A percentile compares a stretch with the other conserved stretches of the same genome.
Evolutionary conservation across 2,329 filamentous ascomycete genomes (phyloP).

Genomic region (Aspergillus candidus): DNA sequence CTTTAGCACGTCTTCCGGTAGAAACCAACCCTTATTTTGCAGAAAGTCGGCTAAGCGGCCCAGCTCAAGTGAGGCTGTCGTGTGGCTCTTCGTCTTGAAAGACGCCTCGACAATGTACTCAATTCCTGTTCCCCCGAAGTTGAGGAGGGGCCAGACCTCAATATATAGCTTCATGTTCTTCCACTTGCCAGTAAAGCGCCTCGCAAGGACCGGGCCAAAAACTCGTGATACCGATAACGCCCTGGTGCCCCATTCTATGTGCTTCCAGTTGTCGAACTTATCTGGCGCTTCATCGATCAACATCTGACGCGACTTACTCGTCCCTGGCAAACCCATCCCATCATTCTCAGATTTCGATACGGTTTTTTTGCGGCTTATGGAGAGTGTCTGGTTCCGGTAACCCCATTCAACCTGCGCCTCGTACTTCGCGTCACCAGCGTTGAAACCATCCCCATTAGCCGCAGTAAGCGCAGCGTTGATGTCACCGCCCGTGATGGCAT

Average conservation of each 20-base stretch:
- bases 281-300: constrained; percentile 22
- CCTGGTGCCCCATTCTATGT: constrained; percentile 17
- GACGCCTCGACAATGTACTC: constrained; percentile 11
- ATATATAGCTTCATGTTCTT: constrained; percentile 24
- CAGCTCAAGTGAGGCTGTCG: constrained; percentile 6
- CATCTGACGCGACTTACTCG: constrained; percentile 7
- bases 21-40: constrained; percentile 9
- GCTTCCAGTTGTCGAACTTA: constrained; percentile 28
- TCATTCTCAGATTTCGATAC: constrained; percentile 2
- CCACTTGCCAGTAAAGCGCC: constrained; percentile 27
- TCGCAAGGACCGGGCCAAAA: constrained; percentile 28
- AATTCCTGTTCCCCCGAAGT: background rate
- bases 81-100: constrained; percentile 8
- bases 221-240: constrained; percentile 20
- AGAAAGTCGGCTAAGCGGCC: constrained; percentile 7
- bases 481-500: constrained; percentile 22
- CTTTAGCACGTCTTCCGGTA: constrained; percentile 10
- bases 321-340: constrained; percentile 4
- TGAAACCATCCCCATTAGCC: constrained; percentile 31
- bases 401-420: constrained; percentile 35
- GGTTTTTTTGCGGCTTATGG: constrained; percentile 25
- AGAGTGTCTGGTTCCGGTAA: constrained; percentile 34
- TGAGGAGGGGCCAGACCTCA: constrained; percentile 27
- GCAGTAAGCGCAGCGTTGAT: constrained; percentile 26
- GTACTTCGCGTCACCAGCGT: constrained; percentile 24